Base-by-base conservation (phyloP, 2,329 filamentous ascomycete genomes). In the Aspergillus hortae region DNA sequence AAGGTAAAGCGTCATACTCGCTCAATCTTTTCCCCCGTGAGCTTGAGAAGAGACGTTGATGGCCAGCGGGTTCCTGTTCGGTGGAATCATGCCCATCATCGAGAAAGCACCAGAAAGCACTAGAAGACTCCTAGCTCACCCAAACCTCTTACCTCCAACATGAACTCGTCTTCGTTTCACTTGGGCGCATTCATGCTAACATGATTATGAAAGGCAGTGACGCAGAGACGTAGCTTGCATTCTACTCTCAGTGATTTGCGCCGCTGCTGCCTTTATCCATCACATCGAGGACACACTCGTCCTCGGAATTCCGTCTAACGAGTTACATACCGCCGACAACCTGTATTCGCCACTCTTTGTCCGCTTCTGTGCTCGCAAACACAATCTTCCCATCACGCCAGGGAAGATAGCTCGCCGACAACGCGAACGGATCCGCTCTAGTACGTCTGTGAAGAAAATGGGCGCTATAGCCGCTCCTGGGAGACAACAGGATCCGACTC, bases 301-400 rank as follows among this genome's bases (percentile, higher is more conserved):
- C 33, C 41, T 46, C 38, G 48, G n/a, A 49, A 43, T 32, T 21
- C 32, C 15, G 35, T 33, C 59, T 59, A 66, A 68, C 62, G 52
- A 56, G 46, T 10, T 58, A 30, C 27, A 30, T 30, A 61, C 58
- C 61, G 73, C 73, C 81, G 82, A 68, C 80, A 86, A 84, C 68
- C 78, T 85, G 84, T 84, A 88, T 85, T 88, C 85, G 60, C 84
- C 83, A 74, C 80, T 88, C 63, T 86, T 87, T 71, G 76, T 86
- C 70, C 80, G 82, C 68, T 75, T 81, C 64, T 75, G 76, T 64
- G 75, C 74, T 49, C 74, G 69, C 55, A 75, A 76, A 62, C 71
- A 77, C 65, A 74, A 77, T 56, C 69, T 78, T 35, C 64, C 66
- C 33, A 70, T 73, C 48, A 70, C 70, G 27, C 68, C 73, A 50